Evolutionary conservation across 2,329 filamentous ascomycete species (phyloP).

Genomic region (Botryotinia convoluta): DNA sequence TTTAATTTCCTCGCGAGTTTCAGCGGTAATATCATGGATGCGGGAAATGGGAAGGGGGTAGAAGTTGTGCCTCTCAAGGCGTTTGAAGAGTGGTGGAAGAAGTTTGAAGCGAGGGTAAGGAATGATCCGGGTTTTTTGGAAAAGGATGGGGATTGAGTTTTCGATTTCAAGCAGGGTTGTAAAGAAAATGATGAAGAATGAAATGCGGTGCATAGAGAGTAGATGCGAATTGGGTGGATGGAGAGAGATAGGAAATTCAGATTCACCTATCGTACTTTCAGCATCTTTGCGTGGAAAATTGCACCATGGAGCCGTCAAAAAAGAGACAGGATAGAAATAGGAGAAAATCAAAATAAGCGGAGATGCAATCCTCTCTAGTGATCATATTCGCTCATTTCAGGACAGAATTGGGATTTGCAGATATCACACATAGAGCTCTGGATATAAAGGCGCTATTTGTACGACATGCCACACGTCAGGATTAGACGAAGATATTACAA

Average conservation of each 20-base stretch:
- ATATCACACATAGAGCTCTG: neutral
- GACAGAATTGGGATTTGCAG: neutral
- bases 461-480: neutral
- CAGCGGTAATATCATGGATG: constrained; percentile 53
- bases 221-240: neutral
- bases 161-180: too few relatives aligned
- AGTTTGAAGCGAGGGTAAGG: constrained; percentile 86
- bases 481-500: neutral
- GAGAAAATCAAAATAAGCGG: neutral
- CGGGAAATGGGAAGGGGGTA: constrained; percentile 50
- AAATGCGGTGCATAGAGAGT: too few relatives aligned
- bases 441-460: neutral
- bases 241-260: neutral
- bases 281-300: neutral
- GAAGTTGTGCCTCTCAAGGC: constrained; percentile 92
- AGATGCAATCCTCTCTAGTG: neutral
- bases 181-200: neutral
- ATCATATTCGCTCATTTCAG: neutral
- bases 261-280: neutral
- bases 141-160: constrained; percentile 42
- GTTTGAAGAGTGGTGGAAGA: constrained; percentile 97
- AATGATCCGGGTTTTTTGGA: constrained; percentile 88
- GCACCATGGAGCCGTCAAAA: neutral
- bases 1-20: constrained; percentile 96
- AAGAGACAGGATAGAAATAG: neutral